These are phyloP conservation scores for Saccharomycopsis guyanensis DNA, from an alignment of 805 yeast species.

Conservation along the genomic window DNA sequence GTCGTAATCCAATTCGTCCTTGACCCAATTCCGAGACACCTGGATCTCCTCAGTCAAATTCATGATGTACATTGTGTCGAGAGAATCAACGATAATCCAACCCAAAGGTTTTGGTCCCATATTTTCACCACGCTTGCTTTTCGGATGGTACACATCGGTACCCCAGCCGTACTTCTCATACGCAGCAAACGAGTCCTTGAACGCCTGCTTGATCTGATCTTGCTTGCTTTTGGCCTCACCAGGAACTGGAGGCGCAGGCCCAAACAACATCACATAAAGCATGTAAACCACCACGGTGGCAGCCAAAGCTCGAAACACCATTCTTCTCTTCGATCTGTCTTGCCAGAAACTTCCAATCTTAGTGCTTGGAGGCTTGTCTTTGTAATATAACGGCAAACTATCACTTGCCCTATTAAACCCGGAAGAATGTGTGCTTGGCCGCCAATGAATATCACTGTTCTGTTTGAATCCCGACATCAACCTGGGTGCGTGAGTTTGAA, in stretches of 20 bases:
- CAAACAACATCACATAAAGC: constrained; percentile 29
- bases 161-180: constrained; percentile 81
- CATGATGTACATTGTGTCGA: constrained; percentile 81
- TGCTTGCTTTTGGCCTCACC: constrained; percentile 30
- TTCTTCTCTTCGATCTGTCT: constrained; percentile 25
- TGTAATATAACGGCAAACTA: constrained; percentile 33
- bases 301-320: constrained; percentile 39
- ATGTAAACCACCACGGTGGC: constrained; percentile 35
- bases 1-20: constrained; percentile 57
- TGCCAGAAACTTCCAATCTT: constrained; percentile 8
- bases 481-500: no score
- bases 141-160: constrained; percentile 65
- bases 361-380: constrained; percentile 38
- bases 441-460: constrained; percentile 6
- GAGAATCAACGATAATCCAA: constrained; percentile 85
- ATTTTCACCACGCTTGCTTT: constrained; percentile 53
- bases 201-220: constrained; percentile 54
- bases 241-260: constrained; percentile 5
- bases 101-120: constrained; percentile 83
- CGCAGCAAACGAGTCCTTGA: constrained; percentile 69
- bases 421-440: constrained; percentile 1
- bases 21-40: constrained; percentile 69
- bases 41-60: constrained; percentile 50
- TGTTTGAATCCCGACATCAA: no score
- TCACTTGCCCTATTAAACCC: not conserved